Evolutionary conservation across 768 basidiomycete genomes (phyloP).

Genomic region (Hydnomerulius pinastri): DNA sequence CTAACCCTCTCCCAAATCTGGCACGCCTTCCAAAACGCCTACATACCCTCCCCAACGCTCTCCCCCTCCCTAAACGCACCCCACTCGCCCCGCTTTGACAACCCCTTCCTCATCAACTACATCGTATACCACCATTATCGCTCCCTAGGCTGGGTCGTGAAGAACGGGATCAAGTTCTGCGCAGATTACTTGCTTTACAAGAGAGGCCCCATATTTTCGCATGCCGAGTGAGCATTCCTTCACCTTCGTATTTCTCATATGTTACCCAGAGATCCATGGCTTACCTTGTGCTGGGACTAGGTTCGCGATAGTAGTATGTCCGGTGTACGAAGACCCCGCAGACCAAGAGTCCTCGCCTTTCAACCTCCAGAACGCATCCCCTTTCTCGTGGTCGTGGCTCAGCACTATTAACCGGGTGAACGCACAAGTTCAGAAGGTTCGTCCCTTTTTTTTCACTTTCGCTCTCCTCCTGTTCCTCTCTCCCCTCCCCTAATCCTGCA

Average conservation of each 20-base stretch:
- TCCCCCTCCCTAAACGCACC: slow-evolving; percentile 29
- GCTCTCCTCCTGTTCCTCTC: no score
- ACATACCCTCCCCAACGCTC: slow-evolving; percentile 44
- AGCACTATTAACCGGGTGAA: slow-evolving; percentile 97
- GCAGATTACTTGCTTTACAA: slow-evolving; percentile 94
- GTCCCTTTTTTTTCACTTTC: slow-evolving; percentile 1
- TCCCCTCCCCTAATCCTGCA: no score
- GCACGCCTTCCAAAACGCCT: slow-evolving; percentile 59
- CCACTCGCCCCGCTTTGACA: slow-evolving; percentile 64
- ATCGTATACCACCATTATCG: slow-evolving; percentile 93
- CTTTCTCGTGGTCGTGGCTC: slow-evolving; percentile 93
- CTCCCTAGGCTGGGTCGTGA: slow-evolving; percentile 95
- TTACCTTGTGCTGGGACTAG: slow-evolving; percentile 51
- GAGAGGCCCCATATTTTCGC: slow-evolving; percentile 90
- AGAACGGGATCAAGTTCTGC: slow-evolving; percentile 96
- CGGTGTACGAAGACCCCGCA: slow-evolving; percentile 81
- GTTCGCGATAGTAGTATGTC: slow-evolving; percentile 88
- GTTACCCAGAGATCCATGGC: no score
- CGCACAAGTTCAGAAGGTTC: slow-evolving; percentile 93
- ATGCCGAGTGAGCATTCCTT: slow-evolving; percentile 87
- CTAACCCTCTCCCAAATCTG: slow-evolving; percentile 63
- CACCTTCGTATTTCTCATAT: no score
- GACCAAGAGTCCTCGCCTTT: slow-evolving; percentile 71
- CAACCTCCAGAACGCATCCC: slow-evolving; percentile 62
- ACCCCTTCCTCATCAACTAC: slow-evolving; percentile 90